Percentiles rank a stretch among this genome's conserved stretches.
These are phyloP conservation scores for Arthroderma sp. DNA, from an alignment of 2,329 filamentous ascomycete species.

Conservation along the genomic window DNA sequence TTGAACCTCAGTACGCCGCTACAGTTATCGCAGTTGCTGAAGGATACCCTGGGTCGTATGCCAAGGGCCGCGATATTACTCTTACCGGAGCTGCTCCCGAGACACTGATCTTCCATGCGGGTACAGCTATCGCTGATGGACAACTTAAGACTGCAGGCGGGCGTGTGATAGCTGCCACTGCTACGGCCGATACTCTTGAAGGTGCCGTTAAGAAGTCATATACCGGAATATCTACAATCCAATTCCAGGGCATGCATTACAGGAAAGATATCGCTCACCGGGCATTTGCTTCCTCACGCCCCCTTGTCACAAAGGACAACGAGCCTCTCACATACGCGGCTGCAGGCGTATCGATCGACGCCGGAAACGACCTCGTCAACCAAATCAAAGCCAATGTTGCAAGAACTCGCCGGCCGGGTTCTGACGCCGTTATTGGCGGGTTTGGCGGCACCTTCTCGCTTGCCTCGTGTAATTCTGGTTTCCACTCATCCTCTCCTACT, in stretches of 20 bases:
- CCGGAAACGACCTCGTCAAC: conserved; percentile 82
- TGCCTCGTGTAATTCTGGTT: conserved; percentile 51
- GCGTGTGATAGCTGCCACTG: conserved; percentile 85
- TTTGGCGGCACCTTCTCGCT: conserved; percentile 85
- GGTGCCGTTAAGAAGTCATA: conserved; percentile 84
- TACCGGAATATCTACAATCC: conserved; percentile 61
- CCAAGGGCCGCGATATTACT: conserved; percentile 57
- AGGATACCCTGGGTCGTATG: conserved; percentile 78
- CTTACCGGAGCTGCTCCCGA: conserved; percentile 40
- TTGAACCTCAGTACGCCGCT: conserved; percentile 60
- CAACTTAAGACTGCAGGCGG: conserved; percentile 69
- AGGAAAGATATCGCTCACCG: conserved; percentile 84
- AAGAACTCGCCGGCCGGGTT: conserved; percentile 70
- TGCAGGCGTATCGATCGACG: conserved; percentile 87
- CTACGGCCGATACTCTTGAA: conserved; percentile 60
- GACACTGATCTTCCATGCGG: conserved; percentile 82
- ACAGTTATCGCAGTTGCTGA: conserved; percentile 90
- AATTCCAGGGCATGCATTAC: conserved; percentile 82
- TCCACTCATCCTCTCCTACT: conserved; percentile 61
- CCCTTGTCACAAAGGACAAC: conserved; percentile 10
- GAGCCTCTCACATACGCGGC: conserved; percentile 69
- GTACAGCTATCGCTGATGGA: conserved; percentile 53
- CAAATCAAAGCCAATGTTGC: conserved; percentile 84
- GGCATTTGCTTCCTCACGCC: conserved; percentile 27
- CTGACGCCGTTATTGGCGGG: conserved; percentile 86